Percentiles rank a stretch among this genome's conserved stretches.
Evolutionary conservation across 2,329 filamentous ascomycete species (phyloP).

Genomic region (Gaeumannomyces sp.): DNA sequence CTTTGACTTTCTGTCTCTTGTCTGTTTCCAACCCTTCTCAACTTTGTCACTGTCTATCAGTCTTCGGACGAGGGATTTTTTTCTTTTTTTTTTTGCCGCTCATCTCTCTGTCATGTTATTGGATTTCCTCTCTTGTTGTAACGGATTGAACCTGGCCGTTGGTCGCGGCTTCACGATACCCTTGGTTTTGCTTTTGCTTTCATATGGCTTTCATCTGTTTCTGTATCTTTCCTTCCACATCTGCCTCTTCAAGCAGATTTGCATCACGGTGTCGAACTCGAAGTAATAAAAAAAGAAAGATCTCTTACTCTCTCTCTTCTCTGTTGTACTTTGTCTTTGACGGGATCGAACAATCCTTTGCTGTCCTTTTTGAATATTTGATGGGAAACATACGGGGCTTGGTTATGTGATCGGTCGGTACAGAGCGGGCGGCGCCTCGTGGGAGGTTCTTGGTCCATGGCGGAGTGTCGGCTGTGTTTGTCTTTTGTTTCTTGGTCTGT

Average conservation of each 20-base stretch:
- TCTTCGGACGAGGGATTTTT: slow-evolving; percentile 7
- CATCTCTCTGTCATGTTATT: slow-evolving; percentile 5
- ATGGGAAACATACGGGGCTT: not conserved
- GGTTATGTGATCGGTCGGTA: not conserved
- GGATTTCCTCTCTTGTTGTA: slow-evolving; percentile 5
- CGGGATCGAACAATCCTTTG: not conserved
- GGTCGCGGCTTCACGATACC: slow-evolving; percentile 19
- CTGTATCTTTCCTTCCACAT: not conserved
- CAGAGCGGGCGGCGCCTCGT: too few species aligned
- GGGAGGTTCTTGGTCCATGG: not conserved
- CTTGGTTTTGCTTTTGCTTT: slow-evolving; percentile 16
- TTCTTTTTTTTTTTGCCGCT: slow-evolving; percentile 1
- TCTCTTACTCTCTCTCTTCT: not conserved
- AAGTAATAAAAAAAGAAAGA: not conserved
- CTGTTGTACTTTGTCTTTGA: not conserved
- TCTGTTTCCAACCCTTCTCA: slow-evolving; percentile 2
- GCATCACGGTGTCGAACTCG: not conserved
- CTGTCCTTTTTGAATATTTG: not conserved
- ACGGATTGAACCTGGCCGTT: not conserved
- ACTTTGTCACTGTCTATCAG: slow-evolving; percentile 9
- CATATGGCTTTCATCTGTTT: slow-evolving; percentile 10
- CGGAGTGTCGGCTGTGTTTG: not conserved
- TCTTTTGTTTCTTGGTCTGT: not conserved
- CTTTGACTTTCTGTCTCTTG: slow-evolving; percentile 1
- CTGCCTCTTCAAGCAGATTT: not conserved